phyloP scores from a whole-genome alignment of 1,284 basidiomycete genomes.

The Phlebopus sp. region DNA sequence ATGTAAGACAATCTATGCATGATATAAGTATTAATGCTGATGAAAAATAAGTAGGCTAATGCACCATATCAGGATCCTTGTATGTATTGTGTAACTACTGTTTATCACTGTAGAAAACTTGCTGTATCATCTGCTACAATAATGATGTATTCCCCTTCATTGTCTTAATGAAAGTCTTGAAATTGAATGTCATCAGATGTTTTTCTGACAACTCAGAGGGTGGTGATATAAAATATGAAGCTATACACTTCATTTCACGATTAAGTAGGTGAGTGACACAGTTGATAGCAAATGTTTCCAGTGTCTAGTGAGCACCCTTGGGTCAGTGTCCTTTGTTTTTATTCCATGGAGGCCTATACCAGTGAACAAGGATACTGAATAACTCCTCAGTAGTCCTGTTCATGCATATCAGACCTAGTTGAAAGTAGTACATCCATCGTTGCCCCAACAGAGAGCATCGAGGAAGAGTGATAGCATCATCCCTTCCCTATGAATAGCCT shows the following conservation, averaged over 20 bases:
- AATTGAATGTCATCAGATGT: neutral
- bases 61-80: neutral
- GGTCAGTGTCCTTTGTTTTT: neutral
- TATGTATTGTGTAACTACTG: neutral
- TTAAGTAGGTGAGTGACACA: neutral
- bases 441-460: neutral
- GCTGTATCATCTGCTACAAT: neutral
- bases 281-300: neutral
- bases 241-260: neutral
- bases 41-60: neutral
- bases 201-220: neutral
- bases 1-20: neutral
- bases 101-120: neutral
- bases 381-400: constrained; percentile 3
- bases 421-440: neutral
- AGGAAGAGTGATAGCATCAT: constrained; percentile 1
- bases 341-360: neutral
- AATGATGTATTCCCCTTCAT: neutral
- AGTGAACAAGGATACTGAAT: neutral
- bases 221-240: neutral
- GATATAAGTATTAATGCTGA: neutral
- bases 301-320: neutral
- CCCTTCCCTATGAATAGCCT: neutral
- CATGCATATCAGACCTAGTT: neutral
- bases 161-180: neutral